Percentiles rank a stretch among this genome's conserved stretches.
Conservation (phyloP, 192 early-diverging fungal species). For the Lobulomyces angularis region DNA sequence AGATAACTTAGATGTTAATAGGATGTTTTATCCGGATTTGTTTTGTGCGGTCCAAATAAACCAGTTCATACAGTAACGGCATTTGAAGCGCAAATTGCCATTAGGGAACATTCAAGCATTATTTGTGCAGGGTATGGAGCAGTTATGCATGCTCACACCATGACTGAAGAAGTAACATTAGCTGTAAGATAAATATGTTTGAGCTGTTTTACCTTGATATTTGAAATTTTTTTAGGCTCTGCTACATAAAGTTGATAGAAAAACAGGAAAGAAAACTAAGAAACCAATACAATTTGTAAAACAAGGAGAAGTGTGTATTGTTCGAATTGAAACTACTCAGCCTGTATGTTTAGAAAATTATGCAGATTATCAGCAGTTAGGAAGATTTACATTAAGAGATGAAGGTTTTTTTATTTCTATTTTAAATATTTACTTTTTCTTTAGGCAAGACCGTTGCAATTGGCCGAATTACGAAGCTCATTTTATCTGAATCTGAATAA, state of each 20-base stretch:
- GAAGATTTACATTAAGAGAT: constrained; percentile 96
- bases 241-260: constrained; percentile 86
- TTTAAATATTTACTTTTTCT: constrained; percentile 4
- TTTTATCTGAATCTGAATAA: constrained; percentile 29
- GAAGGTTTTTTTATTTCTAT: constrained; percentile 51
- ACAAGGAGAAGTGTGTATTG: constrained; percentile 81
- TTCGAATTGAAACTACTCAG: constrained; percentile 60
- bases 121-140: constrained; percentile 91
- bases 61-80: constrained; percentile 65
- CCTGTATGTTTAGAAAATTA: constrained; percentile 80
- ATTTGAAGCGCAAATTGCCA: constrained; percentile 80
- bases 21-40: constrained; percentile 75
- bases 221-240: constrained; percentile 37
- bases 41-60: constrained; percentile 63
- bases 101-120: constrained; percentile 91
- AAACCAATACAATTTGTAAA: constrained; percentile 85
- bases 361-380: constrained; percentile 75
- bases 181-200: constrained; percentile 21
- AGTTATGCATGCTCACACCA: constrained; percentile 83
- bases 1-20: constrained; percentile 12
- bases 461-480: constrained; percentile 82
- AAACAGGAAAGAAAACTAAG: constrained; percentile 79
- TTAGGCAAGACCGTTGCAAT: constrained; percentile 80
- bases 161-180: constrained; percentile 77
- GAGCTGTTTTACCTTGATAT: constrained; percentile 5